phyloP scores from a whole-genome alignment of 192 early-diverging fungal species.

The Diversispora eburnea region DNA sequence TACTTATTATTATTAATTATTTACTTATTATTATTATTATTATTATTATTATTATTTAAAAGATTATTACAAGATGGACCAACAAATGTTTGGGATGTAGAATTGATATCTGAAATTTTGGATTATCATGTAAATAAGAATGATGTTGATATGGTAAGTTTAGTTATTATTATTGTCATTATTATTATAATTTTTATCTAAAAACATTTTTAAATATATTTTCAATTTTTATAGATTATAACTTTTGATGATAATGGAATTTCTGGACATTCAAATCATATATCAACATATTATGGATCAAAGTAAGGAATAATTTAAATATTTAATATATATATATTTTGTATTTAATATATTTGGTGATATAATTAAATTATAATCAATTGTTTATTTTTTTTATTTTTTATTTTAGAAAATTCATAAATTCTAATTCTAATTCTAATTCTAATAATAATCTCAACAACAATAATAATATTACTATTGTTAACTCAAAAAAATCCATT shows the following conservation, averaged over 20 bases:
- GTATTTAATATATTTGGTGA: neutral
- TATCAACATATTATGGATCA: constrained; percentile 71
- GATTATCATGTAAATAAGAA: constrained; percentile 56
- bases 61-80: constrained; percentile 63
- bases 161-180: constrained; percentile 4
- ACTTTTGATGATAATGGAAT: constrained; percentile 89
- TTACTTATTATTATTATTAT: neutral
- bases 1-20: neutral
- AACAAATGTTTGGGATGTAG: constrained; percentile 57
- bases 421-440: neutral
- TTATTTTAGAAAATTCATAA: neutral
- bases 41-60: constrained; percentile 21
- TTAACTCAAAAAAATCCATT: too few species aligned
- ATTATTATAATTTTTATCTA: neutral
- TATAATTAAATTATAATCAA: neutral
- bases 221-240: constrained; percentile 54
- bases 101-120: constrained; percentile 57
- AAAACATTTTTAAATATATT: neutral
- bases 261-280: constrained; percentile 90
- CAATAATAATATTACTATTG: neutral
- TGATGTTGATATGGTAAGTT: constrained; percentile 57
- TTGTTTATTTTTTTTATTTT: neutral
- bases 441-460: neutral
- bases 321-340: neutral
- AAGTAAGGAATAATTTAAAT: constrained; percentile 38